A percentile compares a stretch with the other conserved stretches of the same genome.
These are phyloP conservation scores for Boletus edulis DNA, from an alignment of 768 basidiomycete genomes.

Conservation along the genomic window DNA sequence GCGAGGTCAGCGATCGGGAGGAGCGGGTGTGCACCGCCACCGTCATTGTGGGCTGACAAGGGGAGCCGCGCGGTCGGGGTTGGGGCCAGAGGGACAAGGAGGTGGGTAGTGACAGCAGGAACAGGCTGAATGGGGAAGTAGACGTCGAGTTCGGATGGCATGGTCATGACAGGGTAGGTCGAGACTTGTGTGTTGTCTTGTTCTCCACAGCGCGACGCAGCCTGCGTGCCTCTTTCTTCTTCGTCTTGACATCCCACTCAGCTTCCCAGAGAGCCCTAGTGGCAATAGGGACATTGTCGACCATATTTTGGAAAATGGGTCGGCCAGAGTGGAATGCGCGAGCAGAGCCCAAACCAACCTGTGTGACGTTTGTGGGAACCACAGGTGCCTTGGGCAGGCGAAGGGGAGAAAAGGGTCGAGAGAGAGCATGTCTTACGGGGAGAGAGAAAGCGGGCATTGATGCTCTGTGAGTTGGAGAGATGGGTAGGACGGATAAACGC, in stretches of 20 bases:
- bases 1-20: slow-evolving; percentile 56
- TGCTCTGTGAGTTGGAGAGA: slow-evolving; percentile 31
- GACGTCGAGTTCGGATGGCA: slow-evolving; percentile 48
- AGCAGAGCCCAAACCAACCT: slow-evolving; percentile 74
- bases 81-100: slow-evolving; percentile 76
- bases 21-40: slow-evolving; percentile 31
- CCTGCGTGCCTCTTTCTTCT: slow-evolving; percentile 38
- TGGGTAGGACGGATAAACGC: slow-evolving; percentile 14
- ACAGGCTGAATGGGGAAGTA: slow-evolving; percentile 51
- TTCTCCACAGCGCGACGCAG: slow-evolving; percentile 23
- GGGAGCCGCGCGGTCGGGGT: slow-evolving; percentile 68
- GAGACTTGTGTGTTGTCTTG: slow-evolving; percentile 17
- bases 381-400: slow-evolving; percentile 57
- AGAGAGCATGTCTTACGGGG: slow-evolving; percentile 51
- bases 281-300: slow-evolving; percentile 77
- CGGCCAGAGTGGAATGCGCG: slow-evolving; percentile 73
- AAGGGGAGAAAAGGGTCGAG: slow-evolving; percentile 41
- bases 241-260: slow-evolving; percentile 61
- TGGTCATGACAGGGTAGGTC: slow-evolving; percentile 5
- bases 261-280: slow-evolving; percentile 72
- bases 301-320: slow-evolving; percentile 77
- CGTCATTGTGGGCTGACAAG: slow-evolving; percentile 34
- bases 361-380: slow-evolving; percentile 50
- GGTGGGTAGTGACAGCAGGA: slow-evolving; percentile 54
- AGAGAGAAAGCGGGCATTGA: slow-evolving; percentile 61